Conservation (phyloP, 73 alveolate species). For the Tetrahymena borealis region DNA sequence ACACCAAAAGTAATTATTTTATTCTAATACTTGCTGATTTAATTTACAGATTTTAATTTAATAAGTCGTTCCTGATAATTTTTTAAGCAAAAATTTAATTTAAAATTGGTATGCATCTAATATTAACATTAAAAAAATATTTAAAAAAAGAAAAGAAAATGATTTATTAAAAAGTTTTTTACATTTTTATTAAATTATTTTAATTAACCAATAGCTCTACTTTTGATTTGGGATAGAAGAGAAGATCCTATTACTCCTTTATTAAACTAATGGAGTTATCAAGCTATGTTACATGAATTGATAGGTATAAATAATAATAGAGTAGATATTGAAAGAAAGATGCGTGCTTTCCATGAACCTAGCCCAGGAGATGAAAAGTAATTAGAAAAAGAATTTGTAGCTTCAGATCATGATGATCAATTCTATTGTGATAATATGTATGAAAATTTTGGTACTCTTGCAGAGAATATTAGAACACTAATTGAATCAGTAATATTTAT, state of each 20-base stretch:
- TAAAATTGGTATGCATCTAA: no score
- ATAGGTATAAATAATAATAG: conserved; percentile 92
- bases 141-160: no score
- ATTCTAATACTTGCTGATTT: neutral
- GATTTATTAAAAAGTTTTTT: no score
- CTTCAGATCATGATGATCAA: conserved; percentile 43
- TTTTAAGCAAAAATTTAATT: no score
- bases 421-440: conserved; percentile 62
- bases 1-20: neutral
- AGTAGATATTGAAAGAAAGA: conserved; percentile 60
- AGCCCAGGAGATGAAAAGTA: conserved; percentile 21
- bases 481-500: conserved; percentile 37
- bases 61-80: no score
- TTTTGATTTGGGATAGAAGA: conserved; percentile 89
- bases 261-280: conserved; percentile 98
- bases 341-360: conserved; percentile 43
- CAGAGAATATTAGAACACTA: conserved; percentile 65
- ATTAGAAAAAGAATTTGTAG: conserved; percentile 26
- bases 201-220: conserved; percentile 31
- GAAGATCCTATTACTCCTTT: conserved; percentile 99
- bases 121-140: no score
- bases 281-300: conserved; percentile 98
- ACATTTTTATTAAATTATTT: neutral
- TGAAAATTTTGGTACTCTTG: conserved; percentile 89
- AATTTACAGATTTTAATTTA: neutral